Evolutionary conservation across 2,329 filamentous ascomycete genomes (phyloP), one percentile per base, ranked within the genome.

Genomic region (Torrubiellomyces zombiae): DNA sequence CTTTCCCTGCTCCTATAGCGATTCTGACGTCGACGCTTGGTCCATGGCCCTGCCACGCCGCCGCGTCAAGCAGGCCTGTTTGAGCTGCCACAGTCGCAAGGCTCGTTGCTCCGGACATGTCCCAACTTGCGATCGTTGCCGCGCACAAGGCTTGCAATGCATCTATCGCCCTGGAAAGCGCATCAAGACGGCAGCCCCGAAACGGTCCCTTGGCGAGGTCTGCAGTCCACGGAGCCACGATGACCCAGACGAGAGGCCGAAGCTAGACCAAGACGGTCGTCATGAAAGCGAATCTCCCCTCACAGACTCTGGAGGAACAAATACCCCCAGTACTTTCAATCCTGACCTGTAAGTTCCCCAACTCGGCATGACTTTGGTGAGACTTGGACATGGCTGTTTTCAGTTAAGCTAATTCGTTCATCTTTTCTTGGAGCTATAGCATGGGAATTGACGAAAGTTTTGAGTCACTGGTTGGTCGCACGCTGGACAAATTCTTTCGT

Each of bases 21-120:
- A 65, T 26, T 48, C 45, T 23, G 50, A 50, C 27, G 36, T 51
- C 16, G 51, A 53, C 9, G 40, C 51, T 22, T 53, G 58, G 35
- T 52, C 51, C 17, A 43, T 56, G 24, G 47, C 52, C n/a, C 39
- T 65, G 25, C 59, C 64, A 6, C 50, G 63, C 20, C 56, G 64
- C 18, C 60, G 65, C 13, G 65, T 67, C 21, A 56, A 63, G 21
- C 56, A 66, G 41, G 65, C 65, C 15, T 70, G 65, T 35, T 53
- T 61, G 37, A 65, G 57, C 38, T 70, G 65, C 41, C 65, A 70
- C 33, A 58, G 60, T 17, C 54, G 64, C 35, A 70, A 70, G 39
- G 65, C 65, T 16, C 52, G 63, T 24, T 70, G 65, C 45, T 67
- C 59, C 26, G 65, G 65, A n/a, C 58, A 66, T 33, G 50, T 59